Conservation (phyloP, 805 yeast genomes). For the Yarrowia sp. region DNA sequence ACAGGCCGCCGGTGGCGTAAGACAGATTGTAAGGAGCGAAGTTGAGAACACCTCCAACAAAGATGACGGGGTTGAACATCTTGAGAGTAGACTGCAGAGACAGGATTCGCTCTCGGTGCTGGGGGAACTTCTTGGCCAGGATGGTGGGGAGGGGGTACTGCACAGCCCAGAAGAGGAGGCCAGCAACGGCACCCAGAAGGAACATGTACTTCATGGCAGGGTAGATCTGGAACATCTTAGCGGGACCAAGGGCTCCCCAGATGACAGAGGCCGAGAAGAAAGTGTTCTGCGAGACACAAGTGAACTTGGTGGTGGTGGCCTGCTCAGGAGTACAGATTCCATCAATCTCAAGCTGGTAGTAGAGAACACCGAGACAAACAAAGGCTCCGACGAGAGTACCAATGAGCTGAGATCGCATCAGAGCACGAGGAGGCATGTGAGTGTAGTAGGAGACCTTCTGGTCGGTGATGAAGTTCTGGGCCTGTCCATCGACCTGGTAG, state of each 20-base stretch:
- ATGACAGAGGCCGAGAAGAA: slow-evolving; percentile 49
- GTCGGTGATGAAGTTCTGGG: slow-evolving; percentile 54
- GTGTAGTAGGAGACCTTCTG: slow-evolving; percentile 61
- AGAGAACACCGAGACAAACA: slow-evolving; percentile 37
- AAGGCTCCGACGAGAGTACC: slow-evolving; percentile 35
- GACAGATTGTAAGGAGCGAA: slow-evolving; percentile 47
- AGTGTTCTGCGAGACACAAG: slow-evolving; percentile 43
- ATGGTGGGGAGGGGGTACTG: slow-evolving; percentile 35
- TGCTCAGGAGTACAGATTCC: slow-evolving; percentile 37
- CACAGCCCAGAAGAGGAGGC: slow-evolving; percentile 32
- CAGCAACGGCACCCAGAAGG: slow-evolving; percentile 42
- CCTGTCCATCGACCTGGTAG: slow-evolving; percentile 61
- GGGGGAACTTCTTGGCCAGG: slow-evolving; percentile 30
- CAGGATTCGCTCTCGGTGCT: slow-evolving; percentile 28
- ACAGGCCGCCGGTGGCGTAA: slow-evolving; percentile 45
- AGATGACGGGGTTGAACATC: slow-evolving; percentile 47
- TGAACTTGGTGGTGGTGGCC: slow-evolving; percentile 36
- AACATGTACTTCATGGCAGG: slow-evolving; percentile 50
- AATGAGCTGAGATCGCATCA: slow-evolving; percentile 34
- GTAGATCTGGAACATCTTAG: slow-evolving; percentile 43
- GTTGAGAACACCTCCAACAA: slow-evolving; percentile 47
- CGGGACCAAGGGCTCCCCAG: slow-evolving; percentile 50
- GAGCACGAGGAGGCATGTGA: slow-evolving; percentile 33
- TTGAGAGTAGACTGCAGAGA: slow-evolving; percentile 13
- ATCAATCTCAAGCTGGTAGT: slow-evolving; percentile 39